Percentiles rank a stretch among this genome's conserved stretches.
Conservation (phyloP, 768 basidiomycete species). For the Phylloporus sp. region DNA sequence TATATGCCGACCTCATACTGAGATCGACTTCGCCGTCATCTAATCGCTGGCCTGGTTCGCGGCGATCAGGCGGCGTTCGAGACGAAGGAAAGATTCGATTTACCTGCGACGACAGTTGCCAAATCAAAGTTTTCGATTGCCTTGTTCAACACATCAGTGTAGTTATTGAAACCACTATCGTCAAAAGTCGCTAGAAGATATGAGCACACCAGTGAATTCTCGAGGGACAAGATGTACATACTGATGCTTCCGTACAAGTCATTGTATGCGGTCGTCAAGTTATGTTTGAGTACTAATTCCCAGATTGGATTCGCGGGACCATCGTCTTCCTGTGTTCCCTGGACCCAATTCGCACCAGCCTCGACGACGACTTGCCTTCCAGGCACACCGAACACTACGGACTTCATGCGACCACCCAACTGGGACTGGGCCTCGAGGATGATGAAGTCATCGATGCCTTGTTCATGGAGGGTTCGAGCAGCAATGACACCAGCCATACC, state of each 20-base stretch:
- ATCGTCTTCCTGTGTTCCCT: slow-evolving; percentile 43
- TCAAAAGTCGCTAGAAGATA: slow-evolving; percentile 48
- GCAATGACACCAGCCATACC: slow-evolving; percentile 64
- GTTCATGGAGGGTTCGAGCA: slow-evolving; percentile 51
- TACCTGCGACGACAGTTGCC: slow-evolving; percentile 45
- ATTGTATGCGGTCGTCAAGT: slow-evolving; percentile 41
- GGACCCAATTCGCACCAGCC: slow-evolving; percentile 58
- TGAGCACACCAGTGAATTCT: neutral
- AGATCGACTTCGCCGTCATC: slow-evolving; percentile 41
- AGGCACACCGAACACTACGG: slow-evolving; percentile 38
- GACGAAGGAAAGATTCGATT: slow-evolving; percentile 25
- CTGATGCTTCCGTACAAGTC: slow-evolving; percentile 41
- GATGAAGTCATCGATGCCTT: slow-evolving; percentile 51
- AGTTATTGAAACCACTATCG: slow-evolving; percentile 45
- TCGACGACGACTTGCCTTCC: slow-evolving; percentile 44
- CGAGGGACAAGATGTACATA: slow-evolving; percentile 27
- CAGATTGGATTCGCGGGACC: slow-evolving; percentile 59
- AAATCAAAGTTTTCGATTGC: slow-evolving; percentile 37
- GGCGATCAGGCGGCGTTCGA: slow-evolving; percentile 38
- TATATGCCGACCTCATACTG: slow-evolving; percentile 50
- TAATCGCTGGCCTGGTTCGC: slow-evolving; percentile 11
- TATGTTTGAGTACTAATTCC: slow-evolving; percentile 51
- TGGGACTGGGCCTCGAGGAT: slow-evolving; percentile 57
- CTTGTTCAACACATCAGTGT: slow-evolving; percentile 38
- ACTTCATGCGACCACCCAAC: slow-evolving; percentile 59